A percentile compares a stretch with the other conserved stretches of the same genome.
phyloP scores from a whole-genome alignment of 768 basidiomycete genomes.

The Naganishia antarctica region DNA sequence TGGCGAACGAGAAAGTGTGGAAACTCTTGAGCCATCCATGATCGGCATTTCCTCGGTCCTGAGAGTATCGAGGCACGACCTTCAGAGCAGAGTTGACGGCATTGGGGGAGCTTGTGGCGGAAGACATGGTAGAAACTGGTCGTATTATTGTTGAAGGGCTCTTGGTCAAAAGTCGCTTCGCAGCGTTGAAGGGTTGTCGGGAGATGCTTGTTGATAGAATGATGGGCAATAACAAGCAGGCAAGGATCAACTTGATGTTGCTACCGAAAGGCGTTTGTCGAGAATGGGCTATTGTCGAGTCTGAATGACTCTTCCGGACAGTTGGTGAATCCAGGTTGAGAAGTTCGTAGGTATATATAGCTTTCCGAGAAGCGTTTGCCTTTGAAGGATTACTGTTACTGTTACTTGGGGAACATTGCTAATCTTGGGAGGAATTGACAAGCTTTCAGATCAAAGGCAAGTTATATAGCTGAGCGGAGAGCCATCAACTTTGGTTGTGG shows the following conservation, averaged over 20 bases:
- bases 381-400: neutral
- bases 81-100: conserved; percentile 4
- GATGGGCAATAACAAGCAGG: conserved; percentile 9
- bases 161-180: conserved; percentile 1
- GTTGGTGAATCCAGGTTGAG: conserved; percentile 20
- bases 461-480: no score
- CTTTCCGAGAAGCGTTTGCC: neutral
- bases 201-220: conserved; percentile 6
- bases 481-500: no score
- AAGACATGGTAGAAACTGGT: conserved; percentile 15
- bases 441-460: no score
- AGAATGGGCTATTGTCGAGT: conserved; percentile 1
- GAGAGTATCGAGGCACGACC: conserved; percentile 54
- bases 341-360: conserved; percentile 7
- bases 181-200: conserved; percentile 7
- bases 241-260: conserved; percentile 1
- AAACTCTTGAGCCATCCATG: conserved; percentile 72
- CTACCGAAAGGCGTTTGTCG: neutral
- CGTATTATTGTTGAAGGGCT: neutral
- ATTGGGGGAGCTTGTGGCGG: neutral
- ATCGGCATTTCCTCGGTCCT: conserved; percentile 67
- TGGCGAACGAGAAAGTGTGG: conserved; percentile 47
- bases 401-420: neutral
- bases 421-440: neutral
- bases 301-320: conserved; percentile 15